Conservation (phyloP, 1,284 basidiomycete genomes). For the Apiotrichum laibachii region DNA sequence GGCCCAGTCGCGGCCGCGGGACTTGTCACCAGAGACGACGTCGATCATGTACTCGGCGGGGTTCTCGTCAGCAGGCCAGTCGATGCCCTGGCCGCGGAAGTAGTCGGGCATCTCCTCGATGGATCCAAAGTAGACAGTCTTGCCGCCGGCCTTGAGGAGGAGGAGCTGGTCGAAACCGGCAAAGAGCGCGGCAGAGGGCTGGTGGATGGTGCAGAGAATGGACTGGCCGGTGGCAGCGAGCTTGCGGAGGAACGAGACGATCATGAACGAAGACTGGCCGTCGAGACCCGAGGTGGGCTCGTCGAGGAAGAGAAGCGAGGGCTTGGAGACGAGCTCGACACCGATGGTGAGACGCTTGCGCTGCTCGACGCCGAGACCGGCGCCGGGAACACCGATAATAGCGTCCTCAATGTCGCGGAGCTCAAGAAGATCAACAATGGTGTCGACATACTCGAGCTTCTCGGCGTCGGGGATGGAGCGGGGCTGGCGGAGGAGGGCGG, state of each 20-base stretch:
- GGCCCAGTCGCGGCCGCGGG: constrained; percentile 62
- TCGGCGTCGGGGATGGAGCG: constrained; percentile 59
- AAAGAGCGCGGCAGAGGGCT: constrained; percentile 63
- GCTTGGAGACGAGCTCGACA: constrained; percentile 50
- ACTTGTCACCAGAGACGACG: constrained; percentile 43
- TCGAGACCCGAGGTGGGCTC: constrained; percentile 59
- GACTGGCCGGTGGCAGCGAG: constrained; percentile 55
- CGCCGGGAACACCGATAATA: constrained; percentile 53
- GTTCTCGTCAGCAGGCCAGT: constrained; percentile 53
- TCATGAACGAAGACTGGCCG: constrained; percentile 60
- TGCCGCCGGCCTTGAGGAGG: constrained; percentile 53
- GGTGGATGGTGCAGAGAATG: constrained; percentile 57
- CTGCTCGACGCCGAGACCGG: constrained; percentile 51
- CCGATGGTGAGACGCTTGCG: constrained; percentile 58
- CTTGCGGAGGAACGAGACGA: constrained; percentile 58
- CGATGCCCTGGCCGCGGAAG: constrained; percentile 50
- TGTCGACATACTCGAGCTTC: constrained; percentile 57
- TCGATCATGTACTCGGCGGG: constrained; percentile 54
- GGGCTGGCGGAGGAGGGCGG: constrained; percentile 76
- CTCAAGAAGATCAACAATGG: constrained; percentile 57
- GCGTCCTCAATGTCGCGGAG: constrained; percentile 55
- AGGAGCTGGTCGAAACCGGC: constrained; percentile 69
- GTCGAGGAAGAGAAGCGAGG: constrained; percentile 52
- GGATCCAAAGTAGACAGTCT: constrained; percentile 58
- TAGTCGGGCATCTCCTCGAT: constrained; percentile 55